Evolutionary conservation across 2,329 filamentous ascomycete species (phyloP).

Genomic region (Chrysoporthe cubensis): DNA sequence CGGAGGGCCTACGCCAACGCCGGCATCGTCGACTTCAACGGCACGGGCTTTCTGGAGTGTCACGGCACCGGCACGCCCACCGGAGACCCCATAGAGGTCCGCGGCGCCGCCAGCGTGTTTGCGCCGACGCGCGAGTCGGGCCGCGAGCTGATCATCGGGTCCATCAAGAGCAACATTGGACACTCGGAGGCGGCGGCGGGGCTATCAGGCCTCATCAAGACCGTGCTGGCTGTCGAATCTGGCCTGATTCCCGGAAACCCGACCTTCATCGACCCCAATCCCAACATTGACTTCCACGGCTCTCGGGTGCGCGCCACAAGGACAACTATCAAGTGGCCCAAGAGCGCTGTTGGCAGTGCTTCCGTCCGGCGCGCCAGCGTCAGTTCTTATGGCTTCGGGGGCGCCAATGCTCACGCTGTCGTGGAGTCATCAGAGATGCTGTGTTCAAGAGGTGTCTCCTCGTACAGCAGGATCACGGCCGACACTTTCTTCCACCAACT

Average conservation of each 20-base stretch:
- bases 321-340: background rate
- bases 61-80: background rate
- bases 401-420: slow-evolving; percentile 3
- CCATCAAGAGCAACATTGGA: slow-evolving; percentile 35
- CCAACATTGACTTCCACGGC: slow-evolving; percentile 26
- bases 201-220: slow-evolving; percentile 32
- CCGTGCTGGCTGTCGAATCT: slow-evolving; percentile 23
- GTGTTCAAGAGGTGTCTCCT: slow-evolving; percentile 16
- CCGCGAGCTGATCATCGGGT: slow-evolving; percentile 27
- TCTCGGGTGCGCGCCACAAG: slow-evolving; percentile 1
- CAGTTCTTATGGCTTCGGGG: background rate
- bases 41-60: background rate
- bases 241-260: background rate
- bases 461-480: background rate
- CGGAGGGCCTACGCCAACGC: background rate
- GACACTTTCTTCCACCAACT: background rate
- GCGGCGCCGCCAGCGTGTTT: slow-evolving; percentile 7
- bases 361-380: slow-evolving; percentile 5
- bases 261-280: background rate
- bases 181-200: slow-evolving; percentile 33
- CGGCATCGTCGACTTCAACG: background rate
- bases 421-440: background rate
- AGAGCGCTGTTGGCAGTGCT: background rate
- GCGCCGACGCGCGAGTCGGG: background rate
- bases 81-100: background rate